Evolutionary conservation across 2,329 filamentous ascomycete genomes (phyloP).

Genomic region (Anisogramma anomala): DNA sequence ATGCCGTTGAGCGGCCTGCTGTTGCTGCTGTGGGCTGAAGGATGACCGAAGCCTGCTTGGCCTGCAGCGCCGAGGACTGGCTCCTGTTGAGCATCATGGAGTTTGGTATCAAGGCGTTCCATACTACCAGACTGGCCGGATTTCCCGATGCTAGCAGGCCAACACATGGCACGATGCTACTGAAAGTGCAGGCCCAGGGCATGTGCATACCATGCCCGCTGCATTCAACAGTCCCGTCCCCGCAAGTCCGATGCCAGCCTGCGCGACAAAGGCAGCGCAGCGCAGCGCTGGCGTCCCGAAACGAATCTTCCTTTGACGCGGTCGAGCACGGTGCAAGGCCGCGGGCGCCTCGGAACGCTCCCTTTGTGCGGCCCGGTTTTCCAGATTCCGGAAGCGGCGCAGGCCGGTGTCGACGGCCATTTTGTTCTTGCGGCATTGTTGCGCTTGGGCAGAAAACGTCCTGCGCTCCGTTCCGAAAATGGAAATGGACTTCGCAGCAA

Average conservation of each 20-base stretch:
- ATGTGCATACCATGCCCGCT: neutral
- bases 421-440: too few species aligned
- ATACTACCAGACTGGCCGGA: too few species aligned
- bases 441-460: too few species aligned
- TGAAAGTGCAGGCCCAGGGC: too few species aligned
- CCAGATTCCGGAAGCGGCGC: too few species aligned
- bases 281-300: neutral
- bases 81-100: neutral
- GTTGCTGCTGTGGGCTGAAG: neutral
- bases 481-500: neutral
- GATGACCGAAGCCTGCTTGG: too few species aligned
- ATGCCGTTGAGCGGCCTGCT: neutral
- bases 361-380: constrained; percentile 8
- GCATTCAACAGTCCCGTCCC: constrained; percentile 3
- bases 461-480: too few species aligned
- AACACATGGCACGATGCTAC: too few species aligned
- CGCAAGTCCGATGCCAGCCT: neutral
- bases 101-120: neutral
- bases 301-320: neutral
- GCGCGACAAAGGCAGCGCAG: constrained; percentile 1
- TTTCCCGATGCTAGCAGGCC: too few species aligned
- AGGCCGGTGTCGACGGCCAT: too few species aligned
- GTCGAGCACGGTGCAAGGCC: neutral
- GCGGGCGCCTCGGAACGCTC: too few species aligned
- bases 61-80: neutral